Conservation (phyloP, 805 yeast genomes). For the Tetrapisispora taiwanensis region DNA sequence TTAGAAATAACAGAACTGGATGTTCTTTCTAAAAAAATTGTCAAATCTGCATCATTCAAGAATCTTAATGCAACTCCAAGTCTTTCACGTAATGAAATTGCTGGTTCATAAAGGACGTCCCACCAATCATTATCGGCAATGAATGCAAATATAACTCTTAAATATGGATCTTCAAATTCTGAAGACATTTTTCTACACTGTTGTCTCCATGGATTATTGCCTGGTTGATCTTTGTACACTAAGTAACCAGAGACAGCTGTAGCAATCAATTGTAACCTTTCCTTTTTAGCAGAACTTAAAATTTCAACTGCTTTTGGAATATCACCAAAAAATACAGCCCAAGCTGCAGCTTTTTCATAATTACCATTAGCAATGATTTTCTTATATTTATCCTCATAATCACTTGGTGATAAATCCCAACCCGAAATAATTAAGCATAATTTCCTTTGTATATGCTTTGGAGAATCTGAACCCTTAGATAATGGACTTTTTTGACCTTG, state of each 20-base stretch:
- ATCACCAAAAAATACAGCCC: constrained; percentile 94
- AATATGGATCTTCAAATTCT: constrained; percentile 82
- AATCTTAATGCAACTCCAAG: constrained; percentile 85
- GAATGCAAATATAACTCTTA: constrained; percentile 86
- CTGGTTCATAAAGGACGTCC: constrained; percentile 84
- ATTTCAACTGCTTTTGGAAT: constrained; percentile 71
- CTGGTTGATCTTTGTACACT: constrained; percentile 29
- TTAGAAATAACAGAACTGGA: constrained; percentile 58
- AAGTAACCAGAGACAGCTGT: constrained; percentile 90
- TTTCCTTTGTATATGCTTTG: constrained; percentile 52
- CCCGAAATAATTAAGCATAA: constrained; percentile 80
- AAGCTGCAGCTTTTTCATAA: constrained; percentile 88
- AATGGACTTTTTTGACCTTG: constrained; percentile 15
- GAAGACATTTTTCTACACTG: constrained; percentile 82
- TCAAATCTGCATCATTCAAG: constrained; percentile 67
- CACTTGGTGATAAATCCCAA: constrained; percentile 73
- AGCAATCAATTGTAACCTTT: constrained; percentile 66
- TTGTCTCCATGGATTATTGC: constrained; percentile 81
- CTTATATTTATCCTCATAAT: constrained; percentile 58
- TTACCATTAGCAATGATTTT: constrained; percentile 48
- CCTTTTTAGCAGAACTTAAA: constrained; percentile 63
- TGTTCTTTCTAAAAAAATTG: constrained; percentile 57
- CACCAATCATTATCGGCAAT: constrained; percentile 94
- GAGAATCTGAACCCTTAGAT: constrained; percentile 18
- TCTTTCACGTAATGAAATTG: constrained; percentile 79